Evolutionary conservation across 2,329 filamentous ascomycete species (phyloP).

Genomic region (Fusarium illudens): DNA sequence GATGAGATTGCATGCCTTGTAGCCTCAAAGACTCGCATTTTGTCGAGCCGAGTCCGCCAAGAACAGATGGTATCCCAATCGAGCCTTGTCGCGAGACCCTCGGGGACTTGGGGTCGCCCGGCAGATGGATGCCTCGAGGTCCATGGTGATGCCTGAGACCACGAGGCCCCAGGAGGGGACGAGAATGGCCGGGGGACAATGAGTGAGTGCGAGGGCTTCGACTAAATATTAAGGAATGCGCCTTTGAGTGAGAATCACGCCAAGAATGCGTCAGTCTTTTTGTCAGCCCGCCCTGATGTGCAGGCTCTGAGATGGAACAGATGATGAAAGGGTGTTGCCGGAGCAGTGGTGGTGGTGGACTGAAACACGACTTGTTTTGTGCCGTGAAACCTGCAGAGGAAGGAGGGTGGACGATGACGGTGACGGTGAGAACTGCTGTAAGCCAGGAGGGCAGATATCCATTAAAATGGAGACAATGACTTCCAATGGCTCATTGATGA

Average conservation of each 20-base stretch:
- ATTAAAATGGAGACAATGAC: not conserved
- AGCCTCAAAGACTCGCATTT: not conserved
- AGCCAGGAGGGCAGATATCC: not conserved
- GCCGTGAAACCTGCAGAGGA: conserved; percentile 16
- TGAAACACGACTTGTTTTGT: conserved; percentile 26
- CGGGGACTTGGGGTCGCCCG: not conserved
- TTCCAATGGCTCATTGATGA: not conserved
- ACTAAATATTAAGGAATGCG: not conserved
- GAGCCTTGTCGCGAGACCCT: not conserved
- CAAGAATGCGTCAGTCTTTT: not conserved
- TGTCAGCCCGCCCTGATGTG: not conserved
- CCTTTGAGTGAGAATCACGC: not conserved
- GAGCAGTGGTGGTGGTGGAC: conserved; percentile 7
- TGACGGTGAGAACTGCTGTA: not conserved
- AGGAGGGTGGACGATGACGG: not conserved
- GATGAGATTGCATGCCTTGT: not conserved
- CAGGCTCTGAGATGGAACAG: not conserved
- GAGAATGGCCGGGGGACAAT: not conserved
- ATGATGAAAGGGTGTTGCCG: not conserved
- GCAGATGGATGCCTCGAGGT: not conserved
- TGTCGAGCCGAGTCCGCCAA: not conserved
- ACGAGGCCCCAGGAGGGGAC: not conserved
- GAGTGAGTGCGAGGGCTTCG: not conserved
- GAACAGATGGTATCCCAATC: not conserved
- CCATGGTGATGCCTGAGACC: not conserved